Evolutionary conservation across 345 rosid species (phyloP).

Genomic region (Abelmoschus esculentus): DNA sequence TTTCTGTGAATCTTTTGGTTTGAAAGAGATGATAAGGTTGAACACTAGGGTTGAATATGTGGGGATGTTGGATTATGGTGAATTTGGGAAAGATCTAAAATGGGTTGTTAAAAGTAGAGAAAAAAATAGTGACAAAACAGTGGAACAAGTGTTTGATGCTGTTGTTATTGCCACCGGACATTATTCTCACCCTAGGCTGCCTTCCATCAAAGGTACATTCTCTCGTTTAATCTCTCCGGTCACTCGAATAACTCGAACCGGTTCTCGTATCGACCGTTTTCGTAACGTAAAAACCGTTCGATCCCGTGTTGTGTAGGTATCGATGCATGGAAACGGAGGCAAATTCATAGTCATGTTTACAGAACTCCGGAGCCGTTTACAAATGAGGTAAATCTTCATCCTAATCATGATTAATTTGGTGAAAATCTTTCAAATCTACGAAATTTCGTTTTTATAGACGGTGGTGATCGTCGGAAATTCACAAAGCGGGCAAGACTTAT

Average conservation of each 20-base stretch:
- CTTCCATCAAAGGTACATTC: constrained; percentile 60
- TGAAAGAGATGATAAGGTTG: constrained; percentile 68
- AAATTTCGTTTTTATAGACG: constrained; percentile 18
- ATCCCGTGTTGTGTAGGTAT: constrained; percentile 39
- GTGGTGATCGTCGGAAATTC: constrained; percentile 84
- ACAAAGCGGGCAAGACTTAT: constrained; percentile 82
- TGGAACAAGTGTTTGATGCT: constrained; percentile 80
- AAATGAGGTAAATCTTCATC: constrained; percentile 39
- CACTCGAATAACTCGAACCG: too few species aligned
- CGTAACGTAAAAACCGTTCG: neutral
- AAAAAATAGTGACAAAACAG: constrained; percentile 24
- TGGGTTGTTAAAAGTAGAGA: constrained; percentile 69
- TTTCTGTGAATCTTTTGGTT: constrained; percentile 57
- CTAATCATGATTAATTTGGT: too few species aligned
- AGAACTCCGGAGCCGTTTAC: constrained; percentile 72
- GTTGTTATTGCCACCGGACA: constrained; percentile 93
- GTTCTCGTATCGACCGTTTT: neutral
- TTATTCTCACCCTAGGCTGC: constrained; percentile 71
- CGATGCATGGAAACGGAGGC: constrained; percentile 81
- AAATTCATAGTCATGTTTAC: constrained; percentile 76
- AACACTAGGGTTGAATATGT: constrained; percentile 75
- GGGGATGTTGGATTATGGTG: constrained; percentile 47
- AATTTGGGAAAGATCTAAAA: constrained; percentile 35
- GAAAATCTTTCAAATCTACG: neutral
- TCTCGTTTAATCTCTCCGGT: neutral